A percentile compares a stretch with the other conserved stretches of the same genome.
These are phyloP conservation scores for Oldenlandia corymbosa DNA, from an alignment of 257 asterid genomes.

Conservation along the genomic window DNA sequence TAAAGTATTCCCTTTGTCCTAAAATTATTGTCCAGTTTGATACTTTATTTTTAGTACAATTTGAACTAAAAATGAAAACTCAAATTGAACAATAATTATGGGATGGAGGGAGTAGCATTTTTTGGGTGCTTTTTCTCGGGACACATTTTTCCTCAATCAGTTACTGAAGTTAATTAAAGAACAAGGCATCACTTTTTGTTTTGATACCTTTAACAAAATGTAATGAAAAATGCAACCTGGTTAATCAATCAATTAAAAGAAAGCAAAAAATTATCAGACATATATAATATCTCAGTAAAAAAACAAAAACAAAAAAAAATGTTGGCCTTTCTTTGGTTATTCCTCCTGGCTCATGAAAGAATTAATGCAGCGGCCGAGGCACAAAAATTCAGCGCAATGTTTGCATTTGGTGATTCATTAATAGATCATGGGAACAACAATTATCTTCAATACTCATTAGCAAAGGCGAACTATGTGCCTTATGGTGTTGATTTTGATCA, in stretches of 20 bases:
- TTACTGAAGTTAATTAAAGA: background rate
- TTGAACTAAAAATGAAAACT: too few relatives aligned
- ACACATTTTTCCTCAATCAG: background rate
- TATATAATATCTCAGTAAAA: too few relatives aligned
- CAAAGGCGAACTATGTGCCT: constrained; percentile 69
- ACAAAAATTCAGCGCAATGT: constrained; percentile 37
- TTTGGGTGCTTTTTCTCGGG: background rate
- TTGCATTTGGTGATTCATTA: constrained; percentile 66
- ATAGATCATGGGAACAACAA: constrained; percentile 74
- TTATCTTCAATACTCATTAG: constrained; percentile 46
- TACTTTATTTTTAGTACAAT: too few relatives aligned
- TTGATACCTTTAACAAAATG: too few relatives aligned
- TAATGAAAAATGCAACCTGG: too few relatives aligned
- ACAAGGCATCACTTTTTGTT: background rate
- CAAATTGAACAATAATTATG: too few relatives aligned
- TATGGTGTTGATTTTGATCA: constrained; percentile 56
- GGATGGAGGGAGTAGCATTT: too few relatives aligned
- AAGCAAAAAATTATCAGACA: background rate
- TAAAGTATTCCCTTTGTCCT: too few relatives aligned
- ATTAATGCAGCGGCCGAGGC: background rate
- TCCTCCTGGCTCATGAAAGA: background rate
- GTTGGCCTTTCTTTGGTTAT: background rate
- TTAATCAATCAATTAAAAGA: background rate
- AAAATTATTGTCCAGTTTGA: too few relatives aligned
- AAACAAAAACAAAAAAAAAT: too few relatives aligned